A percentile compares a stretch with the other conserved stretches of the same genome.
phyloP scores from a whole-genome alignment of 192 early-diverging fungal genomes.

The Anaeromyces robustus region DNA sequence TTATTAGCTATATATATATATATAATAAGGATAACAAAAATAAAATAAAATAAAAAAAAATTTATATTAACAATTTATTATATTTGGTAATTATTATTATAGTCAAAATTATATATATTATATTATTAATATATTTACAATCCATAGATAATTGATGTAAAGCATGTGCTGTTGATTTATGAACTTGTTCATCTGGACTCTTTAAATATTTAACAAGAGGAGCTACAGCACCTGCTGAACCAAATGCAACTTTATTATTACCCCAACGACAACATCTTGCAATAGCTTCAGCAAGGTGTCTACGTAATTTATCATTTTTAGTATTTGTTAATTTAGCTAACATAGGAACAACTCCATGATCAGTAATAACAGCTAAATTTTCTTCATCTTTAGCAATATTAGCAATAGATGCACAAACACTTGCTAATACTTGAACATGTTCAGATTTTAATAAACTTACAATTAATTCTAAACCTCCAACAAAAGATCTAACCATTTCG shows the following conservation, averaged over 20 bases:
- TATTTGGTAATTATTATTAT: no score
- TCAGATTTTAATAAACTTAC: slow-evolving; percentile 47
- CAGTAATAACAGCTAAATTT: slow-evolving; percentile 53
- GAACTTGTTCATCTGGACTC: slow-evolving; percentile 40
- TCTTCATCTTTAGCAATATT: slow-evolving; percentile 56
- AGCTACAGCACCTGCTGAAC: slow-evolving; percentile 36
- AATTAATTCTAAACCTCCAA: slow-evolving; percentile 48
- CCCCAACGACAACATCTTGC: slow-evolving; percentile 48
- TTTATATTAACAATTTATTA: no score
- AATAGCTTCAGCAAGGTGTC: slow-evolving; percentile 43
- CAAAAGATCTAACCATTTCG: slow-evolving; percentile 54
- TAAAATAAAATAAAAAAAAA: no score
- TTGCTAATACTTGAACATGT: slow-evolving; percentile 35
- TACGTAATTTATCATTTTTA: slow-evolving; percentile 38
- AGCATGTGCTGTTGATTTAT: slow-evolving; percentile 38
- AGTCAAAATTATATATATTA: no score
- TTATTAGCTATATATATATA: slow-evolving; percentile 32
- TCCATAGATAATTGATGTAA: slow-evolving; percentile 56
- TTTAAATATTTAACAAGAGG: slow-evolving; percentile 48
- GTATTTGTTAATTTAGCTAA: slow-evolving; percentile 42
- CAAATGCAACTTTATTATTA: slow-evolving; percentile 48
- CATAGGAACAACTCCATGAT: slow-evolving; percentile 53
- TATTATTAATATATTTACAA: slow-evolving; percentile 18
- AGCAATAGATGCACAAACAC: slow-evolving; percentile 46
- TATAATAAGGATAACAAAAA: no score